These are phyloP conservation scores for Aquilaria agallochum DNA, from an alignment of 441 rosid species.

Conservation along the genomic window DNA sequence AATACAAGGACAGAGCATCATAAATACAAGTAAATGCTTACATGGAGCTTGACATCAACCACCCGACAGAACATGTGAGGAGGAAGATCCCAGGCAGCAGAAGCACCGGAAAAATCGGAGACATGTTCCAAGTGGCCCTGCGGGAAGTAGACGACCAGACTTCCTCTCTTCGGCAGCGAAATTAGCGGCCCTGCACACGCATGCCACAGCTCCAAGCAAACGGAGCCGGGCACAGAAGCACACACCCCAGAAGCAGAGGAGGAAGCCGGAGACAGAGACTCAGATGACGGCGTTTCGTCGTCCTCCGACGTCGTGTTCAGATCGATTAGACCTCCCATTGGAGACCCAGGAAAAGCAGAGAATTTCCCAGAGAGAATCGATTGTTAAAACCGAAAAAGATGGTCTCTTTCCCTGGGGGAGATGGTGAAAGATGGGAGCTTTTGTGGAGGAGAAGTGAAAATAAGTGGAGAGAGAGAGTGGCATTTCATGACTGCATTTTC, in stretches of 20 bases:
- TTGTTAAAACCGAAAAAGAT: neutral
- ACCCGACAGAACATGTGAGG: constrained; percentile 80
- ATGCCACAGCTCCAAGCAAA: constrained; percentile 96
- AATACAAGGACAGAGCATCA: no score
- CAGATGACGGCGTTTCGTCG: constrained; percentile 63
- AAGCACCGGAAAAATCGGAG: constrained; percentile 46
- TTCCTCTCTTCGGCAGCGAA: constrained; percentile 79
- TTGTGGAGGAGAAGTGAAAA: neutral
- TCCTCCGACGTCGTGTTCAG: constrained; percentile 74
- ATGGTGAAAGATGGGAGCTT: constrained; percentile 5
- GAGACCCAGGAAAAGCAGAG: neutral
- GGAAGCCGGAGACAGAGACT: constrained; percentile 44
- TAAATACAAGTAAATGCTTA: constrained; percentile 19
- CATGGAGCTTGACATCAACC: constrained; percentile 87
- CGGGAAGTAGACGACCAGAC: constrained; percentile 79
- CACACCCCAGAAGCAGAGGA: constrained; percentile 34
- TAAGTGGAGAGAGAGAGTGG: constrained; percentile 6
- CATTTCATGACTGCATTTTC: constrained; percentile 31
- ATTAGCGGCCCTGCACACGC: constrained; percentile 98
- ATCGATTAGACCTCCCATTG: constrained; percentile 76
- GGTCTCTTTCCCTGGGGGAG: neutral
- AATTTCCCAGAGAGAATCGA: constrained; percentile 7
- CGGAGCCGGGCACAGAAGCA: constrained; percentile 26
- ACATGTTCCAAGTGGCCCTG: constrained; percentile 93
- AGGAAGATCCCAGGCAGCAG: constrained; percentile 52